Percentiles rank a stretch among this genome's conserved stretches.
Evolutionary conservation across 768 basidiomycete species (phyloP).

Genomic region (Boletellus ananas): DNA sequence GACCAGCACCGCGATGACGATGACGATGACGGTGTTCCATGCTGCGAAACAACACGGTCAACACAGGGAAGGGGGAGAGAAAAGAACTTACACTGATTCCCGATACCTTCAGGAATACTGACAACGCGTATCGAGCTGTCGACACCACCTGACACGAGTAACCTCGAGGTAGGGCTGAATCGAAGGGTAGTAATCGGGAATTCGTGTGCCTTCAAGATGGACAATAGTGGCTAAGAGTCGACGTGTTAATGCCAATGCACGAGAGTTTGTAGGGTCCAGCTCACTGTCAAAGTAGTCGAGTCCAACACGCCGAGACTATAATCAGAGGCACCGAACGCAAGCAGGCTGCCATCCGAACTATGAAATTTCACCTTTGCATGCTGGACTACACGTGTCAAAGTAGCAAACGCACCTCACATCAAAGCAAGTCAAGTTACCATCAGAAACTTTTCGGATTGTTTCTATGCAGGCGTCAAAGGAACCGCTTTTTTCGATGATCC

Average conservation of each 20-base stretch:
- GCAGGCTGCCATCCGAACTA: conserved; percentile 75
- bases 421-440: conserved; percentile 81
- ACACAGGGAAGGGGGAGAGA: conserved; percentile 24
- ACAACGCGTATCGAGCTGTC: conserved; percentile 85
- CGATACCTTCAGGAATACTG: conserved; percentile 57
- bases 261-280: conserved; percentile 17
- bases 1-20: conserved; percentile 42
- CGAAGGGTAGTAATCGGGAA: conserved; percentile 87
- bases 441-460: conserved; percentile 67
- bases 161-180: conserved; percentile 79
- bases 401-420: conserved; percentile 66
- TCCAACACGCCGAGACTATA: conserved; percentile 82
- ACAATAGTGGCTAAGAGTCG: conserved; percentile 66
- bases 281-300: conserved; percentile 69
- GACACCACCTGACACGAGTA: conserved; percentile 86
- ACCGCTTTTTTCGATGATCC: conserved; percentile 54
- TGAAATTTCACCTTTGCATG: conserved; percentile 3
- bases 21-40: conserved; percentile 37
- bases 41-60: conserved; percentile 32
- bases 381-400: not conserved
- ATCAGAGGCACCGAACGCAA: conserved; percentile 88
- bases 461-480: conserved; percentile 56
- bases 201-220: conserved; percentile 91
- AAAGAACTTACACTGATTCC: conserved; percentile 48
- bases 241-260: not conserved